Conservation (phyloP, 768 basidiomycete genomes). For the Tylopilus balloui region DNA sequence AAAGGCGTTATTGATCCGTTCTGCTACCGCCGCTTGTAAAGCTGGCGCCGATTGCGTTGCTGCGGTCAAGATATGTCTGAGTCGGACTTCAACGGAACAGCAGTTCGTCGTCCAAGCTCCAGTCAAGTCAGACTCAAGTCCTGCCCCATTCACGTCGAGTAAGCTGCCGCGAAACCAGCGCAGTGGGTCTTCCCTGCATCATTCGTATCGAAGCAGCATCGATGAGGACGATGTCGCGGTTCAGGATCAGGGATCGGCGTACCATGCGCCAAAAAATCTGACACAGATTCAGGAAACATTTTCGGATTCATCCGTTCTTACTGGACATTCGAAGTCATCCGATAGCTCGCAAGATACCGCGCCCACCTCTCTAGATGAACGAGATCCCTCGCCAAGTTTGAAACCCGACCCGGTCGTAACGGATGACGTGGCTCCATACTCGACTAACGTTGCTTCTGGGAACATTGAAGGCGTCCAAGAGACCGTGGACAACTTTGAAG, state of each 20-base stretch:
- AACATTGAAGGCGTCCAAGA: conserved; percentile 39
- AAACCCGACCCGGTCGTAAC: conserved; percentile 25
- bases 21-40: conserved; percentile 85
- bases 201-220: conserved; percentile 33
- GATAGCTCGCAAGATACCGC: conserved; percentile 44
- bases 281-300: conserved; percentile 37
- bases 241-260: conserved; percentile 39
- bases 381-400: conserved; percentile 31
- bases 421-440: conserved; percentile 13
- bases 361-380: conserved; percentile 48
- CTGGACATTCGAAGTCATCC: conserved; percentile 43
- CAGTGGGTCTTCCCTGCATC: conserved; percentile 37
- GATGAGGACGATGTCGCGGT: conserved; percentile 65
- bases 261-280: conserved; percentile 15
- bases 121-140: conserved; percentile 40
- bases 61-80: conserved; percentile 79
- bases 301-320: conserved; percentile 46
- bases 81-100: conserved; percentile 54
- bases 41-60: conserved; percentile 86
- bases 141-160: conserved; percentile 43
- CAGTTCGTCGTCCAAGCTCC: conserved; percentile 67
- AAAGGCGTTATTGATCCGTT: conserved; percentile 68
- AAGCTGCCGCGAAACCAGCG: conserved; percentile 41
- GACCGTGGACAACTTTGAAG: conserved; percentile 39
- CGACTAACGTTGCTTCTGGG: conserved; percentile 51